phyloP scores from a whole-genome alignment of 177 flowering plant species.

The Vitis hybrid region DNA sequence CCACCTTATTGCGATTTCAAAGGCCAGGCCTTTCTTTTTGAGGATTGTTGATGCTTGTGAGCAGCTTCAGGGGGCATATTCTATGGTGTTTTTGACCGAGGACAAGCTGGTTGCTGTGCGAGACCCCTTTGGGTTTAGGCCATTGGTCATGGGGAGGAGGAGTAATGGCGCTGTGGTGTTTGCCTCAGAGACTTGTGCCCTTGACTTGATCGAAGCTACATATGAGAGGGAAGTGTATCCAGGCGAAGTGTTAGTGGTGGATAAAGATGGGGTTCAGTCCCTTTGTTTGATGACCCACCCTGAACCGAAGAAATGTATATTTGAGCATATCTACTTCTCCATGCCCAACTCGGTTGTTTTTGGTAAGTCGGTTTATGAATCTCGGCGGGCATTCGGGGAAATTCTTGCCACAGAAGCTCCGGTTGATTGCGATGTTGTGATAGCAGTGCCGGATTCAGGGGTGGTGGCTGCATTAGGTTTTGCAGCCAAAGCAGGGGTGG shows the following conservation, averaged over 20 bases:
- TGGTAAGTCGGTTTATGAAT: conserved; percentile 75
- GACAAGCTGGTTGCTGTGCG: conserved; percentile 87
- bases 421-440: conserved; percentile 91
- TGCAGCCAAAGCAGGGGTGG: conserved; percentile 74
- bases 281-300: conserved; percentile 58
- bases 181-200: conserved; percentile 87
- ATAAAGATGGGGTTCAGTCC: conserved; percentile 54
- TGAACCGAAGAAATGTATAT: conserved; percentile 67
- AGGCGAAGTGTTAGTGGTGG: conserved; percentile 83
- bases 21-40: conserved; percentile 59
- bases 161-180: conserved; percentile 83
- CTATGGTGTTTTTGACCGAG: conserved; percentile 76
- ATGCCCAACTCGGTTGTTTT: conserved; percentile 66
- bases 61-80: conserved; percentile 82
- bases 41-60: conserved; percentile 84
- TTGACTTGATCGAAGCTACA: conserved; percentile 80
- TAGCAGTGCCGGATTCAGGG: conserved; percentile 93
- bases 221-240: conserved; percentile 86
- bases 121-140: conserved; percentile 82
- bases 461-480: conserved; percentile 89
- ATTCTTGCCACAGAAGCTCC: conserved; percentile 67
- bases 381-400: conserved; percentile 47
- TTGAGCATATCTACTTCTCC: conserved; percentile 87
- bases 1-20: conserved; percentile 82
- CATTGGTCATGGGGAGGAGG: conserved; percentile 87